These are phyloP conservation scores for Backusella mclennaniae DNA, from an alignment of 192 early-diverging fungal species.

Conservation along the genomic window DNA sequence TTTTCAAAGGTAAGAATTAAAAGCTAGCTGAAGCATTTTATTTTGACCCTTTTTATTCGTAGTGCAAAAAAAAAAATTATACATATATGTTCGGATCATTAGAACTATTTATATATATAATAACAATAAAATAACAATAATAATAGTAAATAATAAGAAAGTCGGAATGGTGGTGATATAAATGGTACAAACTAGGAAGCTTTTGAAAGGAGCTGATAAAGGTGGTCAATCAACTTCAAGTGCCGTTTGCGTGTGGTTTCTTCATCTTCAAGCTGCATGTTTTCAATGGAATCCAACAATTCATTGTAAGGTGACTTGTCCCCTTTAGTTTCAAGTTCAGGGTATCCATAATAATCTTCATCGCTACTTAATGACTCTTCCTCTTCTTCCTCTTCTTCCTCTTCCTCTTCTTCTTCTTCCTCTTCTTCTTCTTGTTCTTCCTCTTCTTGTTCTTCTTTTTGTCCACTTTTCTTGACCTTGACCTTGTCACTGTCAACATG, in stretches of 20 bases:
- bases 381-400: neutral
- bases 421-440: neutral
- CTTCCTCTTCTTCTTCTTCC: neutral
- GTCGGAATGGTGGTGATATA: neutral
- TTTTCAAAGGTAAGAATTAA: neutral
- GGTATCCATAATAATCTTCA: neutral
- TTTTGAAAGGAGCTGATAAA: neutral
- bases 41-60: conserved; percentile 69
- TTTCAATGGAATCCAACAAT: neutral
- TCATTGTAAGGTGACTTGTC: conserved; percentile 20
- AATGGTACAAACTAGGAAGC: neutral
- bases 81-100: neutral
- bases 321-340: neutral
- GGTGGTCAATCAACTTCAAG: neutral
- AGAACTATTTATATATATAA: neutral
- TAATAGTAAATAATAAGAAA: neutral
- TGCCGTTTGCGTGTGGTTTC: conserved; percentile 7
- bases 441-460: neutral
- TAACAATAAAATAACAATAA: neutral
- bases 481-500: neutral
- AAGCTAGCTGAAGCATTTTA: neutral
- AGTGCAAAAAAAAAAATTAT: conserved; percentile 53
- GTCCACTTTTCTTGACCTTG: neutral
- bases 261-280: conserved; percentile 10
- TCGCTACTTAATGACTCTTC: neutral